Percentiles rank a stretch among this genome's conserved stretches.
These are phyloP conservation scores for Colletotrichum gloeosporioides DNA, from an alignment of 2,329 filamentous ascomycete species.

Conservation along the genomic window DNA sequence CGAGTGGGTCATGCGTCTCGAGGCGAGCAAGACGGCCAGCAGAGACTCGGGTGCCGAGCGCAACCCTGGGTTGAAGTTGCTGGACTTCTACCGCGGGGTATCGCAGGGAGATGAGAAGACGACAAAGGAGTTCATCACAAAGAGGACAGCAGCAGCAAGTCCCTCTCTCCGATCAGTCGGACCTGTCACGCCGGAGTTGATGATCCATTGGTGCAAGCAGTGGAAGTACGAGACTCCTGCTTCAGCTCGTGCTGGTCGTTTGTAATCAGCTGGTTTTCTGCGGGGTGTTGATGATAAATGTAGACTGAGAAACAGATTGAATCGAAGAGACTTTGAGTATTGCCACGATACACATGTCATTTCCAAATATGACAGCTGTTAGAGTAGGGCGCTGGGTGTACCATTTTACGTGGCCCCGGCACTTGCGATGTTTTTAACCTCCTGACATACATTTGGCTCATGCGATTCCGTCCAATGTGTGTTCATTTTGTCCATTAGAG, in stretches of 20 bases:
- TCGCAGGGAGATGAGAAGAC: background rate
- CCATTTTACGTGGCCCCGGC: rapidly evolving
- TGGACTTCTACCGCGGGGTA: conserved; percentile 50
- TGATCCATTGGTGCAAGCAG: conserved; percentile 54
- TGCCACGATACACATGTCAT: background rate
- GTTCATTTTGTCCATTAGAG: background rate
- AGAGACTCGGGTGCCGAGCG: conserved; percentile 38
- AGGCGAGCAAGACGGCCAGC: conserved; percentile 38
- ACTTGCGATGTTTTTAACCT: background rate
- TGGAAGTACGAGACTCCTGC: conserved; percentile 37
- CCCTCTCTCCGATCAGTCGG: conserved; percentile 44
- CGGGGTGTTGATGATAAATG: background rate
- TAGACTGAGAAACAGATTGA: background rate
- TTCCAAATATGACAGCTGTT: background rate
- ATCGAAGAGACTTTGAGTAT: background rate
- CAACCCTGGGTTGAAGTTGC: conserved; percentile 57
- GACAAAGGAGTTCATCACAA: conserved; percentile 42
- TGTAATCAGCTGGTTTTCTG: background rate
- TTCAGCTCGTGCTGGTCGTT: background rate
- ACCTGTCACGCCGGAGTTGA: conserved; percentile 47
- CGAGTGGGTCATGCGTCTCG: conserved; percentile 52
- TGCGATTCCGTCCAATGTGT: rapidly evolving
- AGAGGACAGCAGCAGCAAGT: conserved; percentile 42
- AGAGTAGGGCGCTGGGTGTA: rapidly evolving
- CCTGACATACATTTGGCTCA: background rate